A percentile compares a stretch with the other conserved stretches of the same genome.
phyloP scores from a whole-genome alignment of 345 rosid genomes.

The Ailanthus altissimus region DNA sequence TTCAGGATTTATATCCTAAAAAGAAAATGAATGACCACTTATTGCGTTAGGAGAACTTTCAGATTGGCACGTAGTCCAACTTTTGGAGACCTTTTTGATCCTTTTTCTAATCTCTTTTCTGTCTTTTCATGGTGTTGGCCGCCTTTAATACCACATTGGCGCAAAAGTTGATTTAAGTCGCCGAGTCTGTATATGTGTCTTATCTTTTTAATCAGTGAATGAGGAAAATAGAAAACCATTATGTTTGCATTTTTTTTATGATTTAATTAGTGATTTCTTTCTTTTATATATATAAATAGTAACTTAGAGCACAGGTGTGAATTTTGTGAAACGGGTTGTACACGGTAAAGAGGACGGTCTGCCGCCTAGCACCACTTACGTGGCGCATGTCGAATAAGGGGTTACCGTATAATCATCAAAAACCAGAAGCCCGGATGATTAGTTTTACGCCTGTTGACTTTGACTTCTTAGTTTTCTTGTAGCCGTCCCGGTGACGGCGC shows the following conservation, averaged over 20 bases:
- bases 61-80: neutral
- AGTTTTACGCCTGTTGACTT: neutral
- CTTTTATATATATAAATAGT: no score
- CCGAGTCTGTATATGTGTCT: neutral
- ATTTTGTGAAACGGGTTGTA: neutral
- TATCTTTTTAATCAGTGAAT: neutral
- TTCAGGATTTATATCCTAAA: neutral
- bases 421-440: neutral
- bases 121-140: neutral
- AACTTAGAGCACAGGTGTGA: neutral
- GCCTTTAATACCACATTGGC: neutral
- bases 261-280: no score
- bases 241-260: no score
- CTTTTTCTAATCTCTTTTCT: neutral
- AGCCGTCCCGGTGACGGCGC: neutral
- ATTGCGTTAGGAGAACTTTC: constrained; percentile 10
- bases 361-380: neutral
- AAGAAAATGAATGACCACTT: neutral
- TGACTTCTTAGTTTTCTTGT: neutral
- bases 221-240: neutral
- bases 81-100: neutral
- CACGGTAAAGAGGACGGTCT: neutral
- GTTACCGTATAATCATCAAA: neutral
- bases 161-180: neutral
- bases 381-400: neutral